A percentile compares a stretch with the other conserved stretches of the same genome.
These are phyloP conservation scores for Colletotrichum orbiculare DNA, from an alignment of 2,329 filamentous ascomycete genomes.

Conservation along the genomic window DNA sequence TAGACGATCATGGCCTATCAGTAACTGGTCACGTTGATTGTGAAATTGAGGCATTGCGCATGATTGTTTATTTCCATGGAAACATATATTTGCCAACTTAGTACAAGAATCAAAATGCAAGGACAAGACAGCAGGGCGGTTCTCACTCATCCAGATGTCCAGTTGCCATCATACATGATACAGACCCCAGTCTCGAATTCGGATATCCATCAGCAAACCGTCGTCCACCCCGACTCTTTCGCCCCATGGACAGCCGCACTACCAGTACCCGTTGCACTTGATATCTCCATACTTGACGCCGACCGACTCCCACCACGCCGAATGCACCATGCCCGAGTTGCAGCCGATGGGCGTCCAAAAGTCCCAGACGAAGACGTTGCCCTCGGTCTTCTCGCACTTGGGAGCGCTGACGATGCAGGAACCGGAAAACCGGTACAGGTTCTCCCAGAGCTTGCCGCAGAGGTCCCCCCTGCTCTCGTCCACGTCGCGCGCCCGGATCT, in stretches of 20 bases:
- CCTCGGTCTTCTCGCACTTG: neutral
- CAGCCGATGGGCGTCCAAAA: neutral
- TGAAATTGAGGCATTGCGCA: no score
- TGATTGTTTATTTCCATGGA: no score
- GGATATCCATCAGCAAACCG: no score
- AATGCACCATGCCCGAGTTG: neutral
- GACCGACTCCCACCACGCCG: conserved; percentile 4
- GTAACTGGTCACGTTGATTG: no score
- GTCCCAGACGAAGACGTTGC: neutral
- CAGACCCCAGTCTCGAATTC: no score
- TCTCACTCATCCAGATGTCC: no score
- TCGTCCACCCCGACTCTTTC: neutral
- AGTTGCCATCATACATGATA: no score
- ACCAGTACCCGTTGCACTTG: neutral
- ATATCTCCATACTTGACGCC: neutral
- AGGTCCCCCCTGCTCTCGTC: neutral
- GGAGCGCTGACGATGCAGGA: neutral
- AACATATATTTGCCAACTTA: no score
- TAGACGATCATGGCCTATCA: no score
- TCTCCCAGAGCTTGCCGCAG: neutral
- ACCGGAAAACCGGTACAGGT: neutral
- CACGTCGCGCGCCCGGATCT: neutral
- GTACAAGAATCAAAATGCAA: no score
- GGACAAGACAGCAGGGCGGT: no score
- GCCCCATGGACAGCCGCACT: neutral